Evolutionary conservation across 1,139 yeast species (phyloP), one percentile per base, ranked within the genome.

Genomic region (Wickerhamiella pararugosa): DNA sequence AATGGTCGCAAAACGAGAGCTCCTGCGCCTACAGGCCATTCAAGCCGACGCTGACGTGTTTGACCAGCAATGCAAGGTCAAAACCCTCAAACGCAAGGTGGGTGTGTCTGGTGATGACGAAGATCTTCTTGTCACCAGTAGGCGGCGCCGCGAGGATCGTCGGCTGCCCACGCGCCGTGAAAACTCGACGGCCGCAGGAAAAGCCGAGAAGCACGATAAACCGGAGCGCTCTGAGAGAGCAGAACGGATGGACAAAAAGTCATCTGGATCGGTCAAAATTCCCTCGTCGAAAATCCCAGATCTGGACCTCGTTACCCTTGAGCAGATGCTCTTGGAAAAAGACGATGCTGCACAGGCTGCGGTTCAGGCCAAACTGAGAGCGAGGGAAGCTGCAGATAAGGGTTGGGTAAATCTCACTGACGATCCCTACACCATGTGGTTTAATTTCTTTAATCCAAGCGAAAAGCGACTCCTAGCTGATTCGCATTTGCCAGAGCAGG

Each of bases 231-330:
- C 51, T 11, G 34, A 39, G 7, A 49, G 49, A n/a, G 47, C 44
- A 1, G 46, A 44, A 7, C 45, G 45, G 4, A 50, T 49, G 10
- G 48, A 52, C n/a, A 39, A 44, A 6, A 43, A 45, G 40, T 8
- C n/a, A 3, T 37, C 39, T 7, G 57, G 51, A 40, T 82, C 83
- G 62, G 93, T 83, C 53, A 80, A 82, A 51, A 63, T 84, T 36
- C 93, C 95, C 7, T 80, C 92, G 28, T 80, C 94, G 2, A 83
- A 86, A 63, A 81, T 87, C 52, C 96, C 97, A 8, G 96, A 87
- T 61, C 72, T 87, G 72, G 94, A 84, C 43, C 68, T 87, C 51
- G 77, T 81, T 32, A 82, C 94, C 5, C 87, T 87, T 25, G 83
- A 83, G 41, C 71, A 75, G 42, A 77, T 84, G 25, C 64, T 82